Conservation (phyloP, 164 flowering plant species). For the Tetracentron sinense region DNA sequence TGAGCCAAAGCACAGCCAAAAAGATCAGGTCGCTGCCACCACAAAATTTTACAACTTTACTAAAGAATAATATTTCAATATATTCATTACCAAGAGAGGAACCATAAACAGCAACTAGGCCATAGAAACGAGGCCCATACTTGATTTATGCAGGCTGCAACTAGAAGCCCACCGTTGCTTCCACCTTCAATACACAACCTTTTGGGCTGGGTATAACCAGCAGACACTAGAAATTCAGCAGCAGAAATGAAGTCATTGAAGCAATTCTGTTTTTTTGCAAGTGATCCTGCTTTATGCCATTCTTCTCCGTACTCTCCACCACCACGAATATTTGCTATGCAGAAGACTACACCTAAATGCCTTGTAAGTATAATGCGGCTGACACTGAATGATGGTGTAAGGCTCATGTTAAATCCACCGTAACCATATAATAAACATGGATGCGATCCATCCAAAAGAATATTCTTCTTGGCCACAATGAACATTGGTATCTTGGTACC, state of each 20-base stretch:
- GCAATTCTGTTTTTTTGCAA: slow-evolving; percentile 87
- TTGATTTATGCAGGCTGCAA: slow-evolving; percentile 96
- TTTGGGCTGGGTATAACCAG: slow-evolving; percentile 81
- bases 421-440: slow-evolving; percentile 91
- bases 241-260: slow-evolving; percentile 96
- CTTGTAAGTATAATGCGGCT: slow-evolving; percentile 60
- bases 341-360: slow-evolving; percentile 72
- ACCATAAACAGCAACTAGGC: not conserved
- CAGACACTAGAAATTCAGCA: slow-evolving; percentile 80
- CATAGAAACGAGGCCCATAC: slow-evolving; percentile 24
- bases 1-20: slow-evolving; percentile 98
- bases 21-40: slow-evolving; percentile 89
- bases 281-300: slow-evolving; percentile 97
- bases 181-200: slow-evolving; percentile 98
- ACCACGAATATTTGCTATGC: slow-evolving; percentile 94
- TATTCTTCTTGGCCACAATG: slow-evolving; percentile 71
- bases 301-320: slow-evolving; percentile 99
- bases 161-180: slow-evolving; percentile 95
- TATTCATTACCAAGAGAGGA: not conserved
- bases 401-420: slow-evolving; percentile 88
- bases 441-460: slow-evolving; percentile 77
- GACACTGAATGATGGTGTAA: slow-evolving; percentile 81
- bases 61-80: not conserved
- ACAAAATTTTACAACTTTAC: slow-evolving; percentile 8
- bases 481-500: slow-evolving; percentile 86